A percentile compares a stretch with the other conserved stretches of the same genome.
Conservation (phyloP, 441 rosid genomes). For the Populus hybrid region DNA sequence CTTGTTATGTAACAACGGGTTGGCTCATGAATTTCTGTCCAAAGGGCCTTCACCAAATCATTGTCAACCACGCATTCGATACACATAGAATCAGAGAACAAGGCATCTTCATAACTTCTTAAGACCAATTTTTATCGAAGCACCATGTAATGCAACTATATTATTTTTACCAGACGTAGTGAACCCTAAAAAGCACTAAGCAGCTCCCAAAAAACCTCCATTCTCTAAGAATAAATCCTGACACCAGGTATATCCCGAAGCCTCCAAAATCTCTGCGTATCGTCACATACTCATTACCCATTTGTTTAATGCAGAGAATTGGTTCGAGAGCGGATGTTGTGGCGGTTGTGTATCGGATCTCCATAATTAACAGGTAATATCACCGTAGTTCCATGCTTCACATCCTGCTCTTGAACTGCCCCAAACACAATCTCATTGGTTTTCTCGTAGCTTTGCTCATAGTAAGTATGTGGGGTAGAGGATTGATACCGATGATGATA, state of each 20-base stretch:
- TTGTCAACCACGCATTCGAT: not conserved
- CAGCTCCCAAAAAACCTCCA: constrained; percentile 21
- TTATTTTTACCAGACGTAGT: constrained; percentile 18
- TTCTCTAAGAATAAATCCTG: constrained; percentile 31
- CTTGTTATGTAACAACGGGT: not conserved
- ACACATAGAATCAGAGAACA: not conserved
- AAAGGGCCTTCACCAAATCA: not conserved
- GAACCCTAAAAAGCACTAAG: constrained; percentile 11
- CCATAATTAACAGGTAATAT: constrained; percentile 58
- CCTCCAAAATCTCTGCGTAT: constrained; percentile 25
- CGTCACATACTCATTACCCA: constrained; percentile 44
- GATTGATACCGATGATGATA: constrained; percentile 70
- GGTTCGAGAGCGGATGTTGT: constrained; percentile 42
- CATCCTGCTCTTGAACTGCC: constrained; percentile 72
- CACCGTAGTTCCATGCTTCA: constrained; percentile 34
- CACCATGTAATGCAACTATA: constrained; percentile 1
- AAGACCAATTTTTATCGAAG: not conserved
- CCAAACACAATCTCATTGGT: constrained; percentile 83
- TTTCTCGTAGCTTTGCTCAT: constrained; percentile 71
- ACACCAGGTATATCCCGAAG: constrained; percentile 17
- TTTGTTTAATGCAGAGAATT: constrained; percentile 37
- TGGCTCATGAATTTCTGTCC: not conserved
- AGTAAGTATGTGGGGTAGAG: constrained; percentile 64
- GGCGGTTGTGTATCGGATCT: constrained; percentile 42
- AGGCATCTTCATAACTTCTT: constrained; percentile 12